Evolutionary conservation across 73 alveolate genomes (phyloP).

Genomic region (Symbiodinium pilosum): DNA sequence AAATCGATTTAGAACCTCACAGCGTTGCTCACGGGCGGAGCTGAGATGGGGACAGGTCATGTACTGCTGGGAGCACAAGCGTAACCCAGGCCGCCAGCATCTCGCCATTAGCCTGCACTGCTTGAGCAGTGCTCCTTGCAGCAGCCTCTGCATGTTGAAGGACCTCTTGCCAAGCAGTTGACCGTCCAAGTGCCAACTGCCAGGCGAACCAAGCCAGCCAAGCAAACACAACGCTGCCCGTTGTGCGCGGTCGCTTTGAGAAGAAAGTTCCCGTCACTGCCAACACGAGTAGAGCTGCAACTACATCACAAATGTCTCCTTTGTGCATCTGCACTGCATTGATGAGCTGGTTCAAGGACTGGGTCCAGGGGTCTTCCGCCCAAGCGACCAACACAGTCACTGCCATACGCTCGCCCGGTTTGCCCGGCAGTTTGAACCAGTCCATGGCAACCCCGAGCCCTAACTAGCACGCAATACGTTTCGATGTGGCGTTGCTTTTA

Average conservation of each 20-base stretch:
- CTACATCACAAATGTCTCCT: conserved; percentile 11
- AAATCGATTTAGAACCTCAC: not conserved
- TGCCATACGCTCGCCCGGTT: no score
- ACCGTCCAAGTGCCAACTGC: conserved; percentile 61
- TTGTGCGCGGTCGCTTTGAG: conserved; percentile 48
- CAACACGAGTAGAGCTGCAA: conserved; percentile 1
- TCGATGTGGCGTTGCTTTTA: not conserved
- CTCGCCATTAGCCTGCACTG: conserved; percentile 55
- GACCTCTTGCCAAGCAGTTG: conserved; percentile 61
- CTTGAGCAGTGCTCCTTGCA: conserved; percentile 12
- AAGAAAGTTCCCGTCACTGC: conserved; percentile 3
- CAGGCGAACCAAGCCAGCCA: conserved; percentile 86
- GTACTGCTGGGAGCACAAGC: conserved; percentile 52
- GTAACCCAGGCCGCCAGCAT: conserved; percentile 93
- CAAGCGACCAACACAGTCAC: not conserved
- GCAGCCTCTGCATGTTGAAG: conserved; percentile 41
- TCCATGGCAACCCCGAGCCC: not conserved
- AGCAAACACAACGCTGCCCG: conserved; percentile 37
- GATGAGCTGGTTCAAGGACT: not conserved
- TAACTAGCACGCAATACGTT: not conserved
- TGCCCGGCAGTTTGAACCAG: no score
- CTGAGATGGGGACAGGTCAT: conserved; percentile 34
- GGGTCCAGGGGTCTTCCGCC: not conserved
- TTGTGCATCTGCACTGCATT: conserved; percentile 30
- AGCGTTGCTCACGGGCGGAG: not conserved